Conservation (phyloP, 768 basidiomycete genomes). For the Chalciporus chontae region DNA sequence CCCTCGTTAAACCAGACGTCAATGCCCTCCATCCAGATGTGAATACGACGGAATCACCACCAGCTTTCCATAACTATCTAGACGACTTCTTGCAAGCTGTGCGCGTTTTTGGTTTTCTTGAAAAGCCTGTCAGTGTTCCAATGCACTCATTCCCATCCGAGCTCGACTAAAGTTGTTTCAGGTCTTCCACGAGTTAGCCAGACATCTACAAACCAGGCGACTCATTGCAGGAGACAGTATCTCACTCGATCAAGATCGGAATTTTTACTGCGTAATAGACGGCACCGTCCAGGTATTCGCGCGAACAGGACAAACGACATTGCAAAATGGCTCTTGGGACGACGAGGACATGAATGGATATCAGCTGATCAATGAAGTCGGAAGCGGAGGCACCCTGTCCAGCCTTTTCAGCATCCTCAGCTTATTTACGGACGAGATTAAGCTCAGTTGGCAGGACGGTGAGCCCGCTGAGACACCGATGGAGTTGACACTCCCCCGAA, state of each 20-base stretch:
- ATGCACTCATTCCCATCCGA: neutral
- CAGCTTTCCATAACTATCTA: conserved; percentile 91
- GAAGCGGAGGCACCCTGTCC: conserved; percentile 91
- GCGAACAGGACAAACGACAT: conserved; percentile 52
- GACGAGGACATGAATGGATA: conserved; percentile 92
- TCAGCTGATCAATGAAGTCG: conserved; percentile 94
- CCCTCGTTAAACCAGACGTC: conserved; percentile 76
- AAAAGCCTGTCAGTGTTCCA: conserved; percentile 75
- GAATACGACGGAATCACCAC: conserved; percentile 66
- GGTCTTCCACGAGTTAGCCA: conserved; percentile 96
- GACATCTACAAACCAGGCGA: conserved; percentile 93
- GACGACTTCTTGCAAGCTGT: conserved; percentile 97
- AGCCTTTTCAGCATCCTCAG: conserved; percentile 96
- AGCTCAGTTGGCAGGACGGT: conserved; percentile 87
- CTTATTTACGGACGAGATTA: conserved; percentile 93
- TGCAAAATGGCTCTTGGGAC: conserved; percentile 63
- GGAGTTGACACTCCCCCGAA: conserved; percentile 21
- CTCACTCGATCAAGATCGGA: conserved; percentile 86
- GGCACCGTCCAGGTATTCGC: conserved; percentile 96
- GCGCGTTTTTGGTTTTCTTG: conserved; percentile 92
- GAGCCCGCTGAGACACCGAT: conserved; percentile 28
- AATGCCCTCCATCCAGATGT: conserved; percentile 91
- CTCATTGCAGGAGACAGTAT: conserved; percentile 94
- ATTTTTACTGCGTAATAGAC: conserved; percentile 97
- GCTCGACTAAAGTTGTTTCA: conserved; percentile 24